A percentile compares a stretch with the other conserved stretches of the same genome.
phyloP scores from a whole-genome alignment of 2,329 filamentous ascomycete genomes.

The Neurospora sp. region DNA sequence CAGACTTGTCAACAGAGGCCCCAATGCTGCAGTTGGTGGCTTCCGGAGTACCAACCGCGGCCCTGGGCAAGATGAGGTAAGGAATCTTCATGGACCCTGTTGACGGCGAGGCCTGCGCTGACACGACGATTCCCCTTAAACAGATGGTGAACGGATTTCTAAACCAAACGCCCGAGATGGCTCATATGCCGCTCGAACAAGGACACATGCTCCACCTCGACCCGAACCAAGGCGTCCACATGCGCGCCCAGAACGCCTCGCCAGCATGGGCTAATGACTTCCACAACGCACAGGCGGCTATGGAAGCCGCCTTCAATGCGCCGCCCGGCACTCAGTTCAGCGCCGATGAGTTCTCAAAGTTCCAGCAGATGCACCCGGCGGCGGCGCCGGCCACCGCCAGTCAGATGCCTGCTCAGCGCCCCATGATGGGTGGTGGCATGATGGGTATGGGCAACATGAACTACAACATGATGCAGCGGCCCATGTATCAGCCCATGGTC shows the following conservation, averaged over 20 bases:
- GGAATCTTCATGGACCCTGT: not conserved
- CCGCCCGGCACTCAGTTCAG: constrained; percentile 56
- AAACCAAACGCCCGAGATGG: constrained; percentile 59
- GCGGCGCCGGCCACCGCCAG: constrained; percentile 39
- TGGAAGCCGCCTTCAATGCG: constrained; percentile 62
- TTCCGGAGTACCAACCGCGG: constrained; percentile 66
- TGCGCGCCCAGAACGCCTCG: constrained; percentile 44
- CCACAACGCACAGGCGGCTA: constrained; percentile 52
- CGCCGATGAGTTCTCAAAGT: constrained; percentile 78
- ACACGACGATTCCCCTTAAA: not conserved
- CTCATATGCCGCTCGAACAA: constrained; percentile 44
- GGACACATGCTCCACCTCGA: constrained; percentile 34
- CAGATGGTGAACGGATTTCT: constrained; percentile 93
- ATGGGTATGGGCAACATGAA: constrained; percentile 38
- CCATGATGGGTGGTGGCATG: constrained; percentile 49
- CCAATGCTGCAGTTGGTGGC: constrained; percentile 60
- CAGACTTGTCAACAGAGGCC: constrained; percentile 67
- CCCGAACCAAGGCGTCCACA: constrained; percentile 37
- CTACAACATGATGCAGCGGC: constrained; percentile 42
- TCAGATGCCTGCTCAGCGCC: constrained; percentile 52
- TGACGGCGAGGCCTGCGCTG: not conserved
- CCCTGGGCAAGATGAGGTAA: constrained; percentile 64
- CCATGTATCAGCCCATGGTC: constrained; percentile 41
- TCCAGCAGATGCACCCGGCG: constrained; percentile 61
- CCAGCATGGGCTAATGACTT: constrained; percentile 46